A percentile compares a stretch with the other conserved stretches of the same genome.
These are phyloP conservation scores for Jaltomata sinuosa DNA, from an alignment of 257 asterid species.

Conservation along the genomic window DNA sequence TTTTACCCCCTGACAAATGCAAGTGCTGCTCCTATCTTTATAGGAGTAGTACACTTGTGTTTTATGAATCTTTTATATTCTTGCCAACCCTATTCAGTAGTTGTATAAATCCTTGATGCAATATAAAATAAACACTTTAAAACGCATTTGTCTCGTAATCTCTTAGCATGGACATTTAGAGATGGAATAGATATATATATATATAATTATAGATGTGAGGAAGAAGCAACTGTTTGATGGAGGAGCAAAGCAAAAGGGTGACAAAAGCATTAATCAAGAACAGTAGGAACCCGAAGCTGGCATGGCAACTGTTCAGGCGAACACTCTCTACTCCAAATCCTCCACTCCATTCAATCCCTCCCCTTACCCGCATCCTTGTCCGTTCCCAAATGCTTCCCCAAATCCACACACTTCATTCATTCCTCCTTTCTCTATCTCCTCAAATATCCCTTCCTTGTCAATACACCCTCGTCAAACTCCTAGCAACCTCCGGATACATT, in stretches of 20 bases:
- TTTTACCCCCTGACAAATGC: no score
- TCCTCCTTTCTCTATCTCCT: slow-evolving; percentile 28
- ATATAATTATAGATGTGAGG: neutral
- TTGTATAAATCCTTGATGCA: no score
- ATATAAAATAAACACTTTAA: no score
- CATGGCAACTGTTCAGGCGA: slow-evolving; percentile 78
- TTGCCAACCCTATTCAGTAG: no score
- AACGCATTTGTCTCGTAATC: no score
- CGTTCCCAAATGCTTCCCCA: slow-evolving; percentile 58
- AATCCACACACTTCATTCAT: slow-evolving; percentile 47
- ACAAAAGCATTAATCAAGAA: slow-evolving; percentile 45
- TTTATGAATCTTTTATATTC: no score
- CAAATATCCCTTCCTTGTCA: slow-evolving; percentile 4
- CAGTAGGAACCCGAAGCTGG: slow-evolving; percentile 47
- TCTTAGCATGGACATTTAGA: no score
- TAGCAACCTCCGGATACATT: slow-evolving; percentile 42
- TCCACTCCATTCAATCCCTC: slow-evolving; percentile 26
- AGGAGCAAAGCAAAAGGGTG: slow-evolving; percentile 20
- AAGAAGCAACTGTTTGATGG: neutral
- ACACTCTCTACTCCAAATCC: slow-evolving; percentile 6
- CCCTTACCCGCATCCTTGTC: slow-evolving; percentile 53
- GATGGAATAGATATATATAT: no score
- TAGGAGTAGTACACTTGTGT: no score
- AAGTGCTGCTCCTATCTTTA: no score
- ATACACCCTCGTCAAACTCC: slow-evolving; percentile 32